These are phyloP conservation scores for Dispira simplex DNA, from an alignment of 192 early-diverging fungal genomes.

Conservation along the genomic window DNA sequence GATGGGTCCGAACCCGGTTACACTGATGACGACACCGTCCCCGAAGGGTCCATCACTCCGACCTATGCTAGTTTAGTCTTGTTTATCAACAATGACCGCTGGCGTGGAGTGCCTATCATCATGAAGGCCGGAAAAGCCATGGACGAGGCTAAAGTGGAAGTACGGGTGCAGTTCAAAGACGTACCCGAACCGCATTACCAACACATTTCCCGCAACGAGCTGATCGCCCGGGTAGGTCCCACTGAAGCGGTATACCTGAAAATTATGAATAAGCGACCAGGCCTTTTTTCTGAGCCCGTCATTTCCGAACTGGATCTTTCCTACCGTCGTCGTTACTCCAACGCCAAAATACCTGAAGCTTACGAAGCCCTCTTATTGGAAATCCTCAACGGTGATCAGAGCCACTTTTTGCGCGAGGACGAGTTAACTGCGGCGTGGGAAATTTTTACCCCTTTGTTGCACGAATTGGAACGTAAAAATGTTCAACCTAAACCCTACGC, in stretches of 20 bases:
- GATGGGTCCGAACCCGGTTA: slow-evolving; percentile 83
- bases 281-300: slow-evolving; percentile 65
- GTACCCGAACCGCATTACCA: slow-evolving; percentile 71
- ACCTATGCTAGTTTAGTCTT: slow-evolving; percentile 84
- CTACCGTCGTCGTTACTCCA: slow-evolving; percentile 78
- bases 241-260: slow-evolving; percentile 95
- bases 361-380: slow-evolving; percentile 95
- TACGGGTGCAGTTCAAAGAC: slow-evolving; percentile 95
- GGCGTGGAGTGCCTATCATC: slow-evolving; percentile 54
- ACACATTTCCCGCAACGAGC: slow-evolving; percentile 75
- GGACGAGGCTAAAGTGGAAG: slow-evolving; percentile 82
- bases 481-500: slow-evolving; percentile 55
- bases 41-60: slow-evolving; percentile 68
- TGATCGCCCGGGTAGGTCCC: slow-evolving; percentile 89
- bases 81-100: slow-evolving; percentile 88
- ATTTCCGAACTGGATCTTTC: slow-evolving; percentile 90
- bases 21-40: slow-evolving; percentile 81
- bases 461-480: slow-evolving; percentile 61
- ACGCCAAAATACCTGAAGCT: slow-evolving; percentile 88
- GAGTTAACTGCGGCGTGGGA: slow-evolving; percentile 95
- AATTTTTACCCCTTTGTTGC: slow-evolving; percentile 92
- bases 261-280: slow-evolving; percentile 89
- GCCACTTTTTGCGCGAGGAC: slow-evolving; percentile 87
- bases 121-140: slow-evolving; percentile 82
- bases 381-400: slow-evolving; percentile 79